Conservation (phyloP, 2,329 filamentous ascomycete species). For the Aspergillus awamori region DNA sequence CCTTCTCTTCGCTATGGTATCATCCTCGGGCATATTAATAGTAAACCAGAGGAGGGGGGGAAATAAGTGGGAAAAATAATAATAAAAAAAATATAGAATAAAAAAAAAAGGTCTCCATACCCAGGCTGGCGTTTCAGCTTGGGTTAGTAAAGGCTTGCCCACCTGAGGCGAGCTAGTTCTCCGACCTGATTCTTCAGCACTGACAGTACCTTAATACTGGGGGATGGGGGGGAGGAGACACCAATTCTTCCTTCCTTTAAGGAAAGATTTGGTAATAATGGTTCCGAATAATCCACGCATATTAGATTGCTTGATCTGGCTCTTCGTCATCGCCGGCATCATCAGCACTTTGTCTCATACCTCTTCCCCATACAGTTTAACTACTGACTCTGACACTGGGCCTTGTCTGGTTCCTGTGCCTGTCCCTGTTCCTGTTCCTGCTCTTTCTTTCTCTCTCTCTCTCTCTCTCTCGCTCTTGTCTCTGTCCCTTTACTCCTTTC, state of each 20-base stretch:
- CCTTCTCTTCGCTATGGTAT: not conserved
- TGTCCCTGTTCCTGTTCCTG: not conserved
- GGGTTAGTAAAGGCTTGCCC: slow-evolving; percentile 11
- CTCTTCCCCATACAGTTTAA: not conserved
- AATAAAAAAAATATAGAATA: no score
- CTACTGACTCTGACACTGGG: not conserved
- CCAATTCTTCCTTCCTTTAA: not conserved
- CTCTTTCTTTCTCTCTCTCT: no score
- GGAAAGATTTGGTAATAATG: slow-evolving; percentile 5
- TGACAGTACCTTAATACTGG: slow-evolving; percentile 11
- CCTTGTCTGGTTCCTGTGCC: not conserved
- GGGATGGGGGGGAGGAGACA: not conserved
- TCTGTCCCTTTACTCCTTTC: slow-evolving; percentile 2
- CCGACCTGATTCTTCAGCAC: slow-evolving; percentile 17
- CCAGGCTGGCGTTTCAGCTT: slow-evolving; percentile 16
- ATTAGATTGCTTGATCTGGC: slow-evolving; percentile 7
- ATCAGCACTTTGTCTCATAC: slow-evolving; percentile 4
- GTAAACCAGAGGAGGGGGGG: not conserved
- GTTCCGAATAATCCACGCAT: slow-evolving; percentile 7
- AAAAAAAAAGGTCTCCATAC: not conserved
- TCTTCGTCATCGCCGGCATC: slow-evolving; percentile 10
- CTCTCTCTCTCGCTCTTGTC: not conserved
- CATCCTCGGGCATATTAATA: slow-evolving; percentile 1
- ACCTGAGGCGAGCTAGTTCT: slow-evolving; percentile 13
- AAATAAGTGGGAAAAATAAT: no score